These are phyloP conservation scores for Graphilbum fragrans DNA, from an alignment of 2,329 filamentous ascomycete genomes.

Conservation along the genomic window DNA sequence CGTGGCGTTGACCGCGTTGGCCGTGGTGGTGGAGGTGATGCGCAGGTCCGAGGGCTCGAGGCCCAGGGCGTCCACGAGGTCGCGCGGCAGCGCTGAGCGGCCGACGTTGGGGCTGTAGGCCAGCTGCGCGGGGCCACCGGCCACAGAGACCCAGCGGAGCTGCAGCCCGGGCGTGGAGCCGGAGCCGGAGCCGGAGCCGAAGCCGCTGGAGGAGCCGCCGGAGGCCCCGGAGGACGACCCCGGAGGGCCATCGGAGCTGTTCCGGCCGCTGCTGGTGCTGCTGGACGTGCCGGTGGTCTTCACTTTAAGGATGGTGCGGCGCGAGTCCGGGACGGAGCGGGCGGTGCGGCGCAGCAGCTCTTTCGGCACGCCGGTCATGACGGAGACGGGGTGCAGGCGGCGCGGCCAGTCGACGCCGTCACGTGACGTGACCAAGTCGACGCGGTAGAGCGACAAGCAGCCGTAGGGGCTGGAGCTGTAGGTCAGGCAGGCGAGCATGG, in stretches of 20 bases:
- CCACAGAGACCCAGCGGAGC: constrained; percentile 9
- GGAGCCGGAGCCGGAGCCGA: not conserved
- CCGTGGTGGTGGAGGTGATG: constrained; percentile 5
- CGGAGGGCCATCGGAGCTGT: not conserved
- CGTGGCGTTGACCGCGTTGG: constrained; percentile 10
- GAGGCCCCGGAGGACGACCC: not conserved
- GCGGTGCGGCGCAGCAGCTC: constrained; percentile 11
- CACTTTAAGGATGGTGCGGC: constrained; percentile 9
- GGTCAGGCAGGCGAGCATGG: constrained; percentile 11
- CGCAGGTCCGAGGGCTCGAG: constrained; percentile 2
- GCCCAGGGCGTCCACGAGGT: constrained; percentile 1
- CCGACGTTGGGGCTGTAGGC: constrained; percentile 9
- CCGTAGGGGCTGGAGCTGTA: constrained; percentile 9
- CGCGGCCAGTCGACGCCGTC: constrained; percentile 8
- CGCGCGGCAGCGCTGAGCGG: constrained; percentile 2
- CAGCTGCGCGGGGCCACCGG: constrained; percentile 3
- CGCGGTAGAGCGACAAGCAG: constrained; percentile 10
- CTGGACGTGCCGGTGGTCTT: not conserved
- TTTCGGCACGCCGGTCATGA: constrained; percentile 12
- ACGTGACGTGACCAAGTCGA: constrained; percentile 6
- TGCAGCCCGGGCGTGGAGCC: too few species aligned
- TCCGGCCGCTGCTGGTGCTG: too few species aligned
- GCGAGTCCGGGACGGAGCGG: constrained; percentile 7
- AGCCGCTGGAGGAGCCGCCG: not conserved
- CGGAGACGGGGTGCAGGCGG: constrained; percentile 9